A percentile compares a stretch with the other conserved stretches of the same genome.
These are phyloP conservation scores for Boletus pseudopeckii DNA, from an alignment of 768 basidiomycete species.

Conservation along the genomic window DNA sequence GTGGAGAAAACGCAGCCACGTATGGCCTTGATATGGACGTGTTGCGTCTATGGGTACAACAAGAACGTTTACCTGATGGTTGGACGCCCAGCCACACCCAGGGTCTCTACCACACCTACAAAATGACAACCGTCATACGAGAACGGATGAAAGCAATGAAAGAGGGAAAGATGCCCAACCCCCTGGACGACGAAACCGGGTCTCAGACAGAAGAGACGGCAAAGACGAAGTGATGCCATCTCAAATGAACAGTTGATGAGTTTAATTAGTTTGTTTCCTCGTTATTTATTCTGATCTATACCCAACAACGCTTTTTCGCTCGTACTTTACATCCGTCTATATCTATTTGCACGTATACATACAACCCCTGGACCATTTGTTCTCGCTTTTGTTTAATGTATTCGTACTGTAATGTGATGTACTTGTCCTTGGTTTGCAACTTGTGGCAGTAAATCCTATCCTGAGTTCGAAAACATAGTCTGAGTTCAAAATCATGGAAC, in stretches of 20 bases:
- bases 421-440: neutral
- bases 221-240: conserved; percentile 16
- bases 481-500: too few species aligned
- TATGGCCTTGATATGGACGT: conserved; percentile 45
- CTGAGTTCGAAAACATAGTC: too few species aligned
- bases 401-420: neutral
- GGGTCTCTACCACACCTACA: conserved; percentile 30
- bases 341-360: neutral
- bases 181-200: conserved; percentile 11
- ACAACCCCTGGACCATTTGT: too few species aligned
- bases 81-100: conserved; percentile 34
- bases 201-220: neutral
- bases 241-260: neutral
- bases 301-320: neutral
- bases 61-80: conserved; percentile 48
- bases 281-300: conserved; percentile 5
- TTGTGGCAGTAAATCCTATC: too few species aligned
- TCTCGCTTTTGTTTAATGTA: neutral
- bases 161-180: conserved; percentile 16
- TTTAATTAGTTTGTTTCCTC: neutral
- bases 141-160: conserved; percentile 26
- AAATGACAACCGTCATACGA: conserved; percentile 27
- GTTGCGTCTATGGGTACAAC: conserved; percentile 46
- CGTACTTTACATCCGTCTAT: neutral
- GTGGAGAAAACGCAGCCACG: conserved; percentile 34